A percentile compares a stretch with the other conserved stretches of the same genome.
phyloP scores from a whole-genome alignment of 2,329 filamentous ascomycete species.

The Parascedosporium putredinis region DNA sequence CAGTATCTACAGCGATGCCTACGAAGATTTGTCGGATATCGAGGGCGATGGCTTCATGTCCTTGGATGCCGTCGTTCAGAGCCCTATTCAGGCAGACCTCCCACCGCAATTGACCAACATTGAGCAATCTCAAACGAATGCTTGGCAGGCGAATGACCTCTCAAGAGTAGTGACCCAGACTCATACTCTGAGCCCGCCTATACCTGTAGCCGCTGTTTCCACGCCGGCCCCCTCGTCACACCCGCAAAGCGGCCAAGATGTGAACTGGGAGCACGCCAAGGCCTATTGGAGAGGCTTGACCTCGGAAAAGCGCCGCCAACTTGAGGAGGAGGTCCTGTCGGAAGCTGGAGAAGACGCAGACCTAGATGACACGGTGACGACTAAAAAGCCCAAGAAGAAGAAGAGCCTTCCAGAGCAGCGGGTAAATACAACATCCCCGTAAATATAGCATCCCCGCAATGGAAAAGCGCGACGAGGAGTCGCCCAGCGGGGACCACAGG shows the following conservation, averaged over 20 bases:
- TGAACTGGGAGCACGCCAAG: conserved; percentile 58
- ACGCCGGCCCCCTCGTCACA: neutral
- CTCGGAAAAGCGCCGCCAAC: conserved; percentile 49
- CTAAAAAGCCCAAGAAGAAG: conserved; percentile 21
- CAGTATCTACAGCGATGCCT: conserved; percentile 66
- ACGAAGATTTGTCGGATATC: conserved; percentile 58
- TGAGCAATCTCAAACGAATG: too few species aligned
- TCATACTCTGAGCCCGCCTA: conserved; percentile 8
- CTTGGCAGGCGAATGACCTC: neutral
- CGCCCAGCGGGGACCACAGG: conserved; percentile 13
- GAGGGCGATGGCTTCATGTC: conserved; percentile 61
- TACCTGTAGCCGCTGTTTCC: neutral
- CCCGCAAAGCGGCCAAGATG: conserved; percentile 17
- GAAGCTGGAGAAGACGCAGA: conserved; percentile 39
- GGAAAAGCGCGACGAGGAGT: too few species aligned
- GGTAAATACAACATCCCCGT: too few species aligned
- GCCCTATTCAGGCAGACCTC: conserved; percentile 26
- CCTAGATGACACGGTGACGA: conserved; percentile 23
- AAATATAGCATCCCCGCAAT: too few species aligned
- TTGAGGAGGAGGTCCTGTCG: conserved; percentile 47
- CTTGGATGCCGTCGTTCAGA: conserved; percentile 60
- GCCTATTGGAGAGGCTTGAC: conserved; percentile 60
- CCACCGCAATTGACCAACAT: neutral
- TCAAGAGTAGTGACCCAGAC: conserved; percentile 10
- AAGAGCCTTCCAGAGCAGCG: too few species aligned